These are phyloP conservation scores for Mortierella claussenii DNA, from an alignment of 192 early-diverging fungal species.

Conservation along the genomic window DNA sequence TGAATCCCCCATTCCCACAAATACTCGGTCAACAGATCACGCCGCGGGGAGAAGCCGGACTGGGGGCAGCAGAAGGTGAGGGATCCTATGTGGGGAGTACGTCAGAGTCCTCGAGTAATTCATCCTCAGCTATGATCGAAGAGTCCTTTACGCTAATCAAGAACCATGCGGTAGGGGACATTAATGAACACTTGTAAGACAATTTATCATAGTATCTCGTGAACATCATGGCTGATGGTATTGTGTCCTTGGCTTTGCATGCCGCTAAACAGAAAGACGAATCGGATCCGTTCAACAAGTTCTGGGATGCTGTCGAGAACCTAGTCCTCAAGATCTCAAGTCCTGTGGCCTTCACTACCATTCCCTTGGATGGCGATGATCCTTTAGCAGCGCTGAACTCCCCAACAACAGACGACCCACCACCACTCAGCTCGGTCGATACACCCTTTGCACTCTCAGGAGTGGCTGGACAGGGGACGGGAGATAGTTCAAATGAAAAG, in stretches of 20 bases:
- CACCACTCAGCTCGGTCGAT: slow-evolving; percentile 1
- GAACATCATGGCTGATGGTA: neutral
- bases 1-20: neutral
- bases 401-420: slow-evolving; percentile 15
- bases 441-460: neutral
- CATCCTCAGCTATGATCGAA: slow-evolving; percentile 45
- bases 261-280: slow-evolving; percentile 59
- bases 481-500: neutral
- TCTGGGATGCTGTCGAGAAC: slow-evolving; percentile 81
- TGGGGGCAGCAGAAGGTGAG: slow-evolving; percentile 9
- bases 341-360: slow-evolving; percentile 70
- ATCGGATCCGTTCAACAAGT: slow-evolving; percentile 88
- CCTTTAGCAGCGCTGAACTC: slow-evolving; percentile 21
- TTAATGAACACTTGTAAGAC: too few species aligned
- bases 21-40: slow-evolving; percentile 2
- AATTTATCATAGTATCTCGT: too few species aligned
- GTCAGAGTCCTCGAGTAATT: slow-evolving; percentile 32
- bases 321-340: slow-evolving; percentile 78
- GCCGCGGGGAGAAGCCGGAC: neutral
- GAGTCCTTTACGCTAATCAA: slow-evolving; percentile 47
- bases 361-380: slow-evolving; percentile 60
- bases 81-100: slow-evolving; percentile 13
- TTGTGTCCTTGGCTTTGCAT: neutral
- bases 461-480: neutral
- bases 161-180: slow-evolving; percentile 32